phyloP scores from a whole-genome alignment of 139 green algal species.

The Volvox africanus region DNA sequence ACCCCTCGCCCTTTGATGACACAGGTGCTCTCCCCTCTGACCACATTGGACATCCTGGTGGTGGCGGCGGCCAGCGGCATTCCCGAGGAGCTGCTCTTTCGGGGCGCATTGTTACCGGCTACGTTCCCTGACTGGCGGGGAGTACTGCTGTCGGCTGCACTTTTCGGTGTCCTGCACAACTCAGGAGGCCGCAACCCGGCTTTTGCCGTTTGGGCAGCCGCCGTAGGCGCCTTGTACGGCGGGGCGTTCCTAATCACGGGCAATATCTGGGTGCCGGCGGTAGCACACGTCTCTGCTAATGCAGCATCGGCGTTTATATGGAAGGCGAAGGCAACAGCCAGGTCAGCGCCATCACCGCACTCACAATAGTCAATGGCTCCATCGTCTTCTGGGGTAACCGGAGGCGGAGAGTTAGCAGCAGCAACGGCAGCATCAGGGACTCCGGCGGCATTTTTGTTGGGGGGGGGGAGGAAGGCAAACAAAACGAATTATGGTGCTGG shows the following conservation, averaged over 20 bases:
- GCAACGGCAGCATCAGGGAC: not conserved
- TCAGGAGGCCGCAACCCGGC: constrained; percentile 80
- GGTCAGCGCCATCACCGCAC: not conserved
- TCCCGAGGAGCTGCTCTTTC: constrained; percentile 86
- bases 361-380: not conserved
- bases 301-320: constrained; percentile 78
- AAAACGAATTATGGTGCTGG: no score
- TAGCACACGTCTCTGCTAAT: constrained; percentile 79
- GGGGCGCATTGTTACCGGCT: constrained; percentile 82
- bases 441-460: no score
- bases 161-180: constrained; percentile 86
- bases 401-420: no score
- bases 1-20: no score
- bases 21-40: constrained; percentile 75
- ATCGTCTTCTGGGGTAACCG: no score
- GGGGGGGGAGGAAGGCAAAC: no score
- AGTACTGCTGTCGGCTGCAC: constrained; percentile 69
- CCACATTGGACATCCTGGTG: constrained; percentile 66
- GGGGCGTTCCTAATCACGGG: constrained; percentile 71
- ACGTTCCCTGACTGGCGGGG: constrained; percentile 81
- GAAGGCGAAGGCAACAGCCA: constrained; percentile 13
- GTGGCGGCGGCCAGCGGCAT: constrained; percentile 71
- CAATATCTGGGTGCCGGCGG: constrained; percentile 76
- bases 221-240: constrained; percentile 82
- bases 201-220: constrained; percentile 83